Evolutionary conservation across 768 basidiomycete genomes (phyloP).

Genomic region (Asterophora parasitica): DNA sequence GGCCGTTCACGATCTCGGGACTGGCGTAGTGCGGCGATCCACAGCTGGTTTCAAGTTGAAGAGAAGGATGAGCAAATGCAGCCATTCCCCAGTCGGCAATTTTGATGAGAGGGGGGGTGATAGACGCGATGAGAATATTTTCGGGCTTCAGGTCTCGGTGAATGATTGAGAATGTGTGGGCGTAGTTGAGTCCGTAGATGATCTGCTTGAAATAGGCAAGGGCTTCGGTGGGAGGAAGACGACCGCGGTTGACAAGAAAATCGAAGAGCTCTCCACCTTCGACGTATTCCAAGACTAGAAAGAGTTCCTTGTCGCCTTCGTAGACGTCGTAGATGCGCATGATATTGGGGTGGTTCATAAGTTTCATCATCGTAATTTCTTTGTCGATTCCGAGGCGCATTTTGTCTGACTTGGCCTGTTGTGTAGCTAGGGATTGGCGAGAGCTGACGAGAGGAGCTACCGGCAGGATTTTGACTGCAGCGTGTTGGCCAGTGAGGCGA

Average conservation of each 20-base stretch:
- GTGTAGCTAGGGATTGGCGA: conserved; percentile 60
- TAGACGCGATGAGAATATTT: conserved; percentile 87
- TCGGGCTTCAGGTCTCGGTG: conserved; percentile 98
- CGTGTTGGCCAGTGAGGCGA: conserved; percentile 79
- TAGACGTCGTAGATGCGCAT: conserved; percentile 94
- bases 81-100: conserved; percentile 99
- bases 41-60: conserved; percentile 89
- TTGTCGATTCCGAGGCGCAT: conserved; percentile 83
- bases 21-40: conserved; percentile 96
- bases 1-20: conserved; percentile 92
- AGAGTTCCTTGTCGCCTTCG: conserved; percentile 87
- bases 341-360: conserved; percentile 97
- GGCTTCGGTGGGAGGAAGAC: conserved; percentile 76
- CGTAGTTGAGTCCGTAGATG: conserved; percentile 91
- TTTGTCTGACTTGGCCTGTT: conserved; percentile 72
- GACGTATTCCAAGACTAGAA: conserved; percentile 91
- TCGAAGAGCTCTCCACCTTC: conserved; percentile 97
- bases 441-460: conserved; percentile 73
- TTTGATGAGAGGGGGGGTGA: conserved; percentile 81
- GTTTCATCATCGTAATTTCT: conserved; percentile 99
- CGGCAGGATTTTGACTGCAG: conserved; percentile 94
- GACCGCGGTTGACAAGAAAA: conserved; percentile 86
- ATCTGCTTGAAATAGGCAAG: conserved; percentile 94
- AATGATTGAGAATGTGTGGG: conserved; percentile 95
- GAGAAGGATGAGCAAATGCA: conserved; percentile 81